These are phyloP conservation scores for Fusarium mexicanum DNA, from an alignment of 2,329 filamentous ascomycete species.

Conservation along the genomic window DNA sequence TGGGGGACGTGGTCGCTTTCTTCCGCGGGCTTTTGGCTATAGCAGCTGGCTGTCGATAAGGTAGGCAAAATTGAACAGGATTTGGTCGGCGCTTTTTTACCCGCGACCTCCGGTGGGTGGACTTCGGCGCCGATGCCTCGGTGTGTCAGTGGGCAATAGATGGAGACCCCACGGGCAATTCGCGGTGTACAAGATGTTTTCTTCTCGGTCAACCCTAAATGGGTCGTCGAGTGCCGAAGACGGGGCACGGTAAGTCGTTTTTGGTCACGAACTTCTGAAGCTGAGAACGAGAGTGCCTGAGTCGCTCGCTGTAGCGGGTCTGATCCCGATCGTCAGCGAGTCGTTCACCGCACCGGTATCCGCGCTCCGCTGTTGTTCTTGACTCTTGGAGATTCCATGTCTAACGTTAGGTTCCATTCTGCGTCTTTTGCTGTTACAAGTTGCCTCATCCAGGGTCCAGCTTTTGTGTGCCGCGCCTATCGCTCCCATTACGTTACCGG, in stretches of 20 bases:
- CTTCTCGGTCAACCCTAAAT: conserved; percentile 30
- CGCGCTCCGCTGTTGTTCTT: conserved; percentile 9
- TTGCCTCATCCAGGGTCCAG: conserved; percentile 7
- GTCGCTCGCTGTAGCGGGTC: conserved; percentile 10
- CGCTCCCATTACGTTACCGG: conserved; percentile 15
- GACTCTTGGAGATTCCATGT: neutral
- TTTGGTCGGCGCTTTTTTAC: conserved; percentile 28
- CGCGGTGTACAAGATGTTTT: conserved; percentile 25
- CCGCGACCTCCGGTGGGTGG: conserved; percentile 25
- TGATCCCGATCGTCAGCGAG: conserved; percentile 4
- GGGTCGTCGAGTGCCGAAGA: conserved; percentile 16
- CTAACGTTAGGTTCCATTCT: neutral
- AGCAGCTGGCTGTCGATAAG: neutral
- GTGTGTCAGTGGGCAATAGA: conserved; percentile 34
- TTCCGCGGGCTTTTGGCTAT: conserved; percentile 22
- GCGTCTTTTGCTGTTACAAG: neutral
- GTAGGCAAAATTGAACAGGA: conserved; percentile 10
- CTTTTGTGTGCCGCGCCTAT: conserved; percentile 23
- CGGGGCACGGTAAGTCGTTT: conserved; percentile 15
- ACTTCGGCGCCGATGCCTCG: conserved; percentile 30
- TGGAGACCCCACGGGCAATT: conserved; percentile 27
- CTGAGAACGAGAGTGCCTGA: conserved; percentile 11
- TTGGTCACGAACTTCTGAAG: conserved; percentile 25
- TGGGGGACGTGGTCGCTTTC: conserved; percentile 15
- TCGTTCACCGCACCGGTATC: conserved; percentile 24